Evolutionary conservation across 352 stramenopile species (phyloP), one percentile per base, ranked within the genome.

Genomic region (Phytophthora brassicae): DNA sequence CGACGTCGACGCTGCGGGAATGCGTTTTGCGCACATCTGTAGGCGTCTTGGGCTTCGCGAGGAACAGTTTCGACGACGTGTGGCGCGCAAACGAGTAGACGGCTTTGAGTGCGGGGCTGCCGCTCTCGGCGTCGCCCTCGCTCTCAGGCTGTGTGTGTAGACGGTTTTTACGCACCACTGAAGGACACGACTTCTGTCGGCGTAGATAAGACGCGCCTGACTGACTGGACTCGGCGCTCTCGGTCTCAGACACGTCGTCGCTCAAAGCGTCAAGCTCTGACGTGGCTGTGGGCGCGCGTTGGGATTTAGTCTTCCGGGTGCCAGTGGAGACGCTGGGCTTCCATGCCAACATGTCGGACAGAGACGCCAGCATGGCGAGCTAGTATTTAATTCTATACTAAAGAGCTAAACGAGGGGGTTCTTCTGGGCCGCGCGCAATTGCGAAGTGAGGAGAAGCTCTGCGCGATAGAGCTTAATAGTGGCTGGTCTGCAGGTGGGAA

Each of bases 181-280:
- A 54, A 2, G 66, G 66, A n/a, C 62, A 71, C 23, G 75, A 81
- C 46, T 78, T 60, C 39, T 72, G 38, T 2, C 56, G 44, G 4
- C 51, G 63, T 46, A 69, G 31, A 28, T 65, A 65, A 11, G 56
- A 50, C 19, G 53, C 49, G 41, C 35, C 31, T 8, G 44, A 62
- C 51, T 70, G 64, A 17, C 54, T 64, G 39, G 75, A 84, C 55
- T 67, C 67, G 28, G 66, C 76, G 52, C 81, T 80, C 67, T 88
- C 81, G 26, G 78, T 87, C 67, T 88, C 78, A n/a, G 68, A 83
- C 56, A 72, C 41, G 28, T 84, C 72, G 71, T 82, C 60, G 42
- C 53, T 66, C 16, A 57, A 66, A 41, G 72, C 70, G 43, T 69
- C 66, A 46, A 76, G 48, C 65, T 85, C 70, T 36, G 68, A 85